Conservation (phyloP, 208 protist genomes). For the Balamuthia mandrillaris region DNA sequence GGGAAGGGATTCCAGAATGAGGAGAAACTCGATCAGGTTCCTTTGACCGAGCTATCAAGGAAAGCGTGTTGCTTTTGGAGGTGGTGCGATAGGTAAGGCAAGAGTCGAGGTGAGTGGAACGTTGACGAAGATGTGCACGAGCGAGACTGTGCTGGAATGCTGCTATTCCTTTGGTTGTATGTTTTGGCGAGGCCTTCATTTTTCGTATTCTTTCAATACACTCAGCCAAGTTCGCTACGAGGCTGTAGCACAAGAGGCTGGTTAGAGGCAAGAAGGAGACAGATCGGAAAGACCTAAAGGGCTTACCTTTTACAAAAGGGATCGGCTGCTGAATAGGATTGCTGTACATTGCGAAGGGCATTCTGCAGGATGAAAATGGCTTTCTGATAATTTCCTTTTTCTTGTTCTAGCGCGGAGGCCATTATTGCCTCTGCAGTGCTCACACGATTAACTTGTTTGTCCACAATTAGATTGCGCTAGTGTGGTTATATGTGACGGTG, state of each 20-base stretch:
- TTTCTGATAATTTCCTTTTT: neutral
- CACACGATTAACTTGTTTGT: slow-evolving; percentile 16
- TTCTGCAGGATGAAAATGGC: neutral
- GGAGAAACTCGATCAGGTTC: neutral
- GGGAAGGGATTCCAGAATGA: neutral
- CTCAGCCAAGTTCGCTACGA: neutral
- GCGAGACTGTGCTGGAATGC: neutral
- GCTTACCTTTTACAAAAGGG: neutral
- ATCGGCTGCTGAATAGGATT: neutral
- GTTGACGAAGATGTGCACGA: neutral
- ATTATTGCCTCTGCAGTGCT: neutral
- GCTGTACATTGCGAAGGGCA: neutral
- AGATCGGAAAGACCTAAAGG: neutral
- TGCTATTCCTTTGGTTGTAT: neutral
- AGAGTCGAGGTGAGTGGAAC: neutral
- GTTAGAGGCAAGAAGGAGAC: neutral
- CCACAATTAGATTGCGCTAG: too few relatives aligned
- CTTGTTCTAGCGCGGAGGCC: neutral
- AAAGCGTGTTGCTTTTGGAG: neutral
- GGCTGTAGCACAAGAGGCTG: neutral
- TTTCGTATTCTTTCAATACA: neutral
- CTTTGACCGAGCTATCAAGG: too few relatives aligned
- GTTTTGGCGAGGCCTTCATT: neutral
- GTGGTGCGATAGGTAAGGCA: neutral
- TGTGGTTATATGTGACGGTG: too few relatives aligned